These are phyloP conservation scores for Glutinoglossum americanum DNA, from an alignment of 495 filamentous ascomycete species.

Conservation along the genomic window DNA sequence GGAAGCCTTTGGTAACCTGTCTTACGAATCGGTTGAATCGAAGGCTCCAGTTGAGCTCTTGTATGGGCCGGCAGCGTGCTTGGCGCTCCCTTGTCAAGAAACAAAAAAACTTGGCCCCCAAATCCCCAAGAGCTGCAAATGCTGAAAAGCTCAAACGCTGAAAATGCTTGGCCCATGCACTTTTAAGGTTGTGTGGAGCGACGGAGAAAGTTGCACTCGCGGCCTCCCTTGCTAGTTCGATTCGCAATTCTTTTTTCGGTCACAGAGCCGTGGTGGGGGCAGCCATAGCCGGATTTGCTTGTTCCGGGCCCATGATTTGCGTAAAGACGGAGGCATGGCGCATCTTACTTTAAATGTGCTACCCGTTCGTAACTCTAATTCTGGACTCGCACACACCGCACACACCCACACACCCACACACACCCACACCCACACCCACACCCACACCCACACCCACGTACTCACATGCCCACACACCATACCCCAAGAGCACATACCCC, in stretches of 20 bases:
- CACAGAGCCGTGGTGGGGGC: neutral
- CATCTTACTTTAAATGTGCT: neutral
- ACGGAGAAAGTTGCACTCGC: neutral
- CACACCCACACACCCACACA: too few species aligned
- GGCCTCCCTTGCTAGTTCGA: neutral
- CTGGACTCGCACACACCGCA: neutral
- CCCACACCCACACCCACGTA: neutral
- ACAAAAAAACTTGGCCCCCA: neutral
- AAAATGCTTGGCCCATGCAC: neutral
- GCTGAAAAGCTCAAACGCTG: too few species aligned
- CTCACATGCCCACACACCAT: too few species aligned
- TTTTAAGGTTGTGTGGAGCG: conserved; percentile 2
- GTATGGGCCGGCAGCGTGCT: too few species aligned
- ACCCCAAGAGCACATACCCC: too few species aligned
- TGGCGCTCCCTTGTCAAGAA: neutral
- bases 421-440: neutral
- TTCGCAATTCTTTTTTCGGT: neutral
- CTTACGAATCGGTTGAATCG: too few species aligned
- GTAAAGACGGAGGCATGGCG: neutral
- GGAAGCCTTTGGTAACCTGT: too few species aligned
- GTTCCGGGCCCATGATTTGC: neutral
- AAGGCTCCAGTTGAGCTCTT: too few species aligned
- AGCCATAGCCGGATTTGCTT: neutral
- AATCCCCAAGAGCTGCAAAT: too few species aligned
- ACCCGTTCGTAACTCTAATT: neutral